Conservation (phyloP, 139 green algal genomes). For the Spirogloea muscicola region DNA sequence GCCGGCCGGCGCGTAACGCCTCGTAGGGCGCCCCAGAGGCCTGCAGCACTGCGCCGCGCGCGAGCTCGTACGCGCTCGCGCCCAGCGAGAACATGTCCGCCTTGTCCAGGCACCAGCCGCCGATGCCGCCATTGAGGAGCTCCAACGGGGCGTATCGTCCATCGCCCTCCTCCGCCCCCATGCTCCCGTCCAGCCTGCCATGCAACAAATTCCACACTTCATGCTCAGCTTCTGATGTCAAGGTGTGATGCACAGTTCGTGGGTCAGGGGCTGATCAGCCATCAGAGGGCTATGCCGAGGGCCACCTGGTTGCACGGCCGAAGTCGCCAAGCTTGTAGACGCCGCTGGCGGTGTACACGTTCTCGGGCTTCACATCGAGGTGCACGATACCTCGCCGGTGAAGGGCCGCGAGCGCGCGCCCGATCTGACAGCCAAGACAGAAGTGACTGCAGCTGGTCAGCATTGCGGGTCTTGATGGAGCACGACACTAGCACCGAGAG, state of each 20-base stretch:
- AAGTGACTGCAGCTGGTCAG: too few relatives aligned
- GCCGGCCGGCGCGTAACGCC: constrained; percentile 12
- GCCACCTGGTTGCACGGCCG: constrained; percentile 69
- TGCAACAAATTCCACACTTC: too few relatives aligned
- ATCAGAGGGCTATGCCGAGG: too few relatives aligned
- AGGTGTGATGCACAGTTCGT: too few relatives aligned
- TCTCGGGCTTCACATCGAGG: constrained; percentile 94
- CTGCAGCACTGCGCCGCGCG: constrained; percentile 5
- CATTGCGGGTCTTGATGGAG: too few relatives aligned
- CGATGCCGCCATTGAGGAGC: constrained; percentile 65
- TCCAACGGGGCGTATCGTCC: constrained; percentile 78
- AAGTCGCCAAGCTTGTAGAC: constrained; percentile 91
- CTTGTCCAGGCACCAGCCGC: constrained; percentile 67
- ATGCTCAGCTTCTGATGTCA: too few relatives aligned
- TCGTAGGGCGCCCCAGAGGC: constrained; percentile 2
- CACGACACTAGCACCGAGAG: too few relatives aligned
- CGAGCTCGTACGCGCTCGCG: constrained; percentile 64
- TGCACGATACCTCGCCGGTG: constrained; percentile 78
- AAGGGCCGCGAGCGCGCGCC: constrained; percentile 68
- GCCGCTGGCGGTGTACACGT: constrained; percentile 69
- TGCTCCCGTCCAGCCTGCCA: constrained; percentile 1
- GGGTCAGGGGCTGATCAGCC: too few relatives aligned
- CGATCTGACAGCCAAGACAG: constrained; percentile 26
- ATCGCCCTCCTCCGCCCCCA: constrained; percentile 29
- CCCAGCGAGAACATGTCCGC: constrained; percentile 90